These are phyloP conservation scores for Phytophthora fragariae DNA, from an alignment of 352 stramenopile genomes.

Conservation along the genomic window DNA sequence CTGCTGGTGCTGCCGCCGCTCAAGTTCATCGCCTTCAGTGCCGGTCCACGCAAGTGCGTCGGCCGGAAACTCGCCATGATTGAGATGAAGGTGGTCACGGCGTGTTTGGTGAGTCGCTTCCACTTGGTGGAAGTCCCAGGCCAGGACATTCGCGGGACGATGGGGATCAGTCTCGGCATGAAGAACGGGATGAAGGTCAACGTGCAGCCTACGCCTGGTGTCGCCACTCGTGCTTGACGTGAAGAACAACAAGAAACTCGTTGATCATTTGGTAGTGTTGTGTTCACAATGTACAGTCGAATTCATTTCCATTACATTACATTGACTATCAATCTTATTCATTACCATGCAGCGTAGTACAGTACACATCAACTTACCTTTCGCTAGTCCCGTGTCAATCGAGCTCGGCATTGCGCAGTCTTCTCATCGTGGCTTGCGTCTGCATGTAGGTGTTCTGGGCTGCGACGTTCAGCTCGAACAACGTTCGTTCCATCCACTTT, in stretches of 20 bases:
- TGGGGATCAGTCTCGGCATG: conserved; percentile 63
- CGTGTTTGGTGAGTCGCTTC: conserved; percentile 63
- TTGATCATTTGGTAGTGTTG: background rate
- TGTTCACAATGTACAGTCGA: background rate
- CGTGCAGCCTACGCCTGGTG: conserved; percentile 24
- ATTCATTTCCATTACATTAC: background rate
- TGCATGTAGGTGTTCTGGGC: conserved; percentile 29
- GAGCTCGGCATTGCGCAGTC: conserved; percentile 24
- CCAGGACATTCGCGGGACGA: conserved; percentile 49
- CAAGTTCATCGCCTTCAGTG: conserved; percentile 53
- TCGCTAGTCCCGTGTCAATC: conserved; percentile 19
- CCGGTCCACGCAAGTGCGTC: conserved; percentile 45
- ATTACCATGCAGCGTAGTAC: background rate
- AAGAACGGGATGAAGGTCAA: conserved; percentile 48
- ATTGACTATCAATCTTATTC: background rate
- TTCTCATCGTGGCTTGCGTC: conserved; percentile 25
- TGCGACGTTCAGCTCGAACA: conserved; percentile 31
- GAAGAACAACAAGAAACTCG: background rate
- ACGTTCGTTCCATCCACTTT: conserved; percentile 20
- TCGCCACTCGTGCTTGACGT: conserved; percentile 24
- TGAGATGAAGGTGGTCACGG: conserved; percentile 78
- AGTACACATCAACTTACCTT: no score
- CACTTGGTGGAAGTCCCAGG: conserved; percentile 47
- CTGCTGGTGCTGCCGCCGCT: conserved; percentile 35
- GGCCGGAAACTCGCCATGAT: conserved; percentile 66